Evolutionary conservation across 257 asterid genomes (phyloP).

Genomic region (Penstemon eatonii): DNA sequence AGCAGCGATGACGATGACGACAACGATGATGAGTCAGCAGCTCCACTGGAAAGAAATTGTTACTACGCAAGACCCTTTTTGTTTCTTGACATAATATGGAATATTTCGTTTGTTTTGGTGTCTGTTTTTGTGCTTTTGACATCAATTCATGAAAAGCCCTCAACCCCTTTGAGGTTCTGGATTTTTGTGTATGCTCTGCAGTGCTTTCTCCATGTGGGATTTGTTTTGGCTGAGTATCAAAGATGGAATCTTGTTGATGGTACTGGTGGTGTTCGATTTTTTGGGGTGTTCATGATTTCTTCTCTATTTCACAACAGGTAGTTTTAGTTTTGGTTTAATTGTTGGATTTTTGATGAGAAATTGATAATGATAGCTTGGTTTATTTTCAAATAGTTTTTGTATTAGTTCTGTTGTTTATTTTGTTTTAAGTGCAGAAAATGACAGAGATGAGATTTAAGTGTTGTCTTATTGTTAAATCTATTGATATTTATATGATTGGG

Average conservation of each 20-base stretch:
- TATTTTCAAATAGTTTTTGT: constrained; percentile 18
- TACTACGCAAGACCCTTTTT: constrained; percentile 66
- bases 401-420: constrained; percentile 21
- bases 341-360: background rate
- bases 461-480: constrained; percentile 30
- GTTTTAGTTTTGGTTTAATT: background rate
- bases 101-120: constrained; percentile 66
- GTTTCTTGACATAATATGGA: constrained; percentile 82
- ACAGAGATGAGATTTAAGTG: constrained; percentile 18
- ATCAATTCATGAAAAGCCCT: constrained; percentile 59
- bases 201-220: constrained; percentile 72
- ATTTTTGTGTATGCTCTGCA: constrained; percentile 79
- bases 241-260: constrained; percentile 38
- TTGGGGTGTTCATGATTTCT: constrained; percentile 39
- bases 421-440: constrained; percentile 28
- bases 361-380: background rate
- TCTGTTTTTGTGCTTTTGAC: constrained; percentile 59
- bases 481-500: constrained; percentile 19
- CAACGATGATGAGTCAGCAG: constrained; percentile 23
- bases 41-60: constrained; percentile 33
- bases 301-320: constrained; percentile 56
- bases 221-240: constrained; percentile 63
- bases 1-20: constrained; percentile 16
- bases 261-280: constrained; percentile 22
- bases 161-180: constrained; percentile 82